Evolutionary conservation across 1,139 yeast genomes (phyloP).

Genomic region (Lipomyces yarrowii): DNA sequence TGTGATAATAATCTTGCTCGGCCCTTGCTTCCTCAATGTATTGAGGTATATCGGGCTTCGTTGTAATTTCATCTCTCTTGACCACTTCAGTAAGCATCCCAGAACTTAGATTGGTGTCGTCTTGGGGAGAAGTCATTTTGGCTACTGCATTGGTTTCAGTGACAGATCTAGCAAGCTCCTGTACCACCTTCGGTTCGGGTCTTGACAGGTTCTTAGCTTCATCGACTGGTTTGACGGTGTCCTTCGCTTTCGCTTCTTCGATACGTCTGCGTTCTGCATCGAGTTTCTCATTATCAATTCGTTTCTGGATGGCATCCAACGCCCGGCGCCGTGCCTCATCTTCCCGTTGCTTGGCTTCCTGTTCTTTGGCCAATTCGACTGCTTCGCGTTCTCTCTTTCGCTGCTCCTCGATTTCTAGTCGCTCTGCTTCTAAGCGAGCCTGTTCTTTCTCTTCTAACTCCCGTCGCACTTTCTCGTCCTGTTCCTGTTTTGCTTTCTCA

Average conservation of each 20-base stretch:
- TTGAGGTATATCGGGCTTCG: constrained; percentile 1
- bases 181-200: neutral
- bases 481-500: constrained; percentile 29
- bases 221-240: neutral
- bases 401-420: constrained; percentile 28
- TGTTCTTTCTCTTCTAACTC: constrained; percentile 19
- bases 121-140: neutral
- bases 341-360: constrained; percentile 33
- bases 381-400: constrained; percentile 10
- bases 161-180: neutral
- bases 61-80: neutral
- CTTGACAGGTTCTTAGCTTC: neutral
- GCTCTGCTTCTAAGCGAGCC: neutral
- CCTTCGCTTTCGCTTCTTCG: constrained; percentile 24
- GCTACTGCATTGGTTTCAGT: neutral
- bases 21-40: constrained; percentile 31
- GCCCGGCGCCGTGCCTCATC: constrained; percentile 32
- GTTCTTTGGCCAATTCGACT: constrained; percentile 31
- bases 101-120: neutral
- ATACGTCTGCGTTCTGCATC: constrained; percentile 29
- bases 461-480: constrained; percentile 3
- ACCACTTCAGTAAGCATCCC: constrained; percentile 2
- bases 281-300: constrained; percentile 32
- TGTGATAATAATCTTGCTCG: constrained; percentile 28
- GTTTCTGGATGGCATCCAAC: constrained; percentile 30